Conservation (phyloP, 176 grass and related monocot species). For the Dactylis glomerata region DNA sequence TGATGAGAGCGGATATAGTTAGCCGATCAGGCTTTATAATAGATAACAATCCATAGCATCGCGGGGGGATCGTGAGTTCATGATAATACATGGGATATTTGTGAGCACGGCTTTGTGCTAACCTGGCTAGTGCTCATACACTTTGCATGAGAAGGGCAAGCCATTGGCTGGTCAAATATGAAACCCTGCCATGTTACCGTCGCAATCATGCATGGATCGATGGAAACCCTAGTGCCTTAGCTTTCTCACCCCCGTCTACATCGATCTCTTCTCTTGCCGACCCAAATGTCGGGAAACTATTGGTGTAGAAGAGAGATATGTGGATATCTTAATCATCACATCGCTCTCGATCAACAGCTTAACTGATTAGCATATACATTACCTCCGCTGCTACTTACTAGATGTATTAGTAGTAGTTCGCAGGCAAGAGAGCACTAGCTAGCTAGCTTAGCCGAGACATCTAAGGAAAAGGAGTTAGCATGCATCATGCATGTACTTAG, state of each 20-base stretch:
- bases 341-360: not conserved
- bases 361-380: not conserved
- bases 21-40: not conserved
- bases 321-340: not conserved
- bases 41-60: not conserved
- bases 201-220: slow-evolving; percentile 17
- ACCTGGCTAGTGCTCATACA: slow-evolving; percentile 12
- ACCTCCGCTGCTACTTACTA: not conserved
- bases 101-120: slow-evolving; percentile 4
- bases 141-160: slow-evolving; percentile 23
- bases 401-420: not conserved
- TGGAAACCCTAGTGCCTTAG: not conserved
- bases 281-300: slow-evolving; percentile 18
- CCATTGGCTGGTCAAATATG: slow-evolving; percentile 41
- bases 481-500: slow-evolving; percentile 5
- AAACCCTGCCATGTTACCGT: slow-evolving; percentile 19
- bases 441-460: not conserved
- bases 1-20: not conserved
- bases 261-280: not conserved
- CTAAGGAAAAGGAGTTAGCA: not conserved
- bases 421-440: slow-evolving; percentile 23
- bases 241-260: not conserved
- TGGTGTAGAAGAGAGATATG: not conserved
- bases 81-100: slow-evolving; percentile 40
- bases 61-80: not conserved